Conservation (phyloP, 163 green algal genomes). For the Volvox carteri region DNA sequence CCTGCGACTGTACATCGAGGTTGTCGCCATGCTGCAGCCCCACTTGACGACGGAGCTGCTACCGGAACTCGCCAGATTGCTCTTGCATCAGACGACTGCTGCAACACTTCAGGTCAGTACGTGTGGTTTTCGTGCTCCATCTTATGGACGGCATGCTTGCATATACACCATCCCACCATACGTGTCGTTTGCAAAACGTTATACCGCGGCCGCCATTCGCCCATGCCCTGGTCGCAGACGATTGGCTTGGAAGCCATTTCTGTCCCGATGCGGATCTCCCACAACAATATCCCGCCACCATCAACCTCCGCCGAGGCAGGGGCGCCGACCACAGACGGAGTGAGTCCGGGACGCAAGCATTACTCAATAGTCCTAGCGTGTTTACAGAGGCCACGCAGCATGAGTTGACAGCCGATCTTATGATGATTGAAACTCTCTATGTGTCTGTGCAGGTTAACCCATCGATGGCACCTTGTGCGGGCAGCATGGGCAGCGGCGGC, state of each 20-base stretch:
- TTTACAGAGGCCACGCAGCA: no score
- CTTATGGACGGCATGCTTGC: no score
- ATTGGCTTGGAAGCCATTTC: slow-evolving; percentile 12
- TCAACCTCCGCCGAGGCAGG: slow-evolving; percentile 18
- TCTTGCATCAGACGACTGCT: slow-evolving; percentile 26
- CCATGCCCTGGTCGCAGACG: neutral
- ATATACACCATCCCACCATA: no score
- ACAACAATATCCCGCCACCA: neutral
- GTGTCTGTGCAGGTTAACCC: neutral
- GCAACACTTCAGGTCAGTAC: slow-evolving; percentile 54
- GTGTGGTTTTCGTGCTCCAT: no score
- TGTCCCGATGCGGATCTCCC: neutral
- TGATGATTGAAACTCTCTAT: neutral
- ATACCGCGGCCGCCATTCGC: no score
- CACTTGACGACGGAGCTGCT: slow-evolving; percentile 43
- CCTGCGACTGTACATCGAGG: slow-evolving; percentile 29
- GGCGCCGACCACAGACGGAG: neutral
- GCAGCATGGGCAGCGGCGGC: neutral
- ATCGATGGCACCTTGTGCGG: neutral
- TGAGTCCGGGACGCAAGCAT: no score
- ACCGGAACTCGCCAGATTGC: slow-evolving; percentile 8
- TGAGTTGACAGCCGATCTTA: no score
- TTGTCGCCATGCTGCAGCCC: slow-evolving; percentile 33
- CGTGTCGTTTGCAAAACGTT: no score
- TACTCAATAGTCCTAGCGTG: no score